phyloP scores from a whole-genome alignment of 495 filamentous ascomycete species.

The Penicillium psychrofluorescens region DNA sequence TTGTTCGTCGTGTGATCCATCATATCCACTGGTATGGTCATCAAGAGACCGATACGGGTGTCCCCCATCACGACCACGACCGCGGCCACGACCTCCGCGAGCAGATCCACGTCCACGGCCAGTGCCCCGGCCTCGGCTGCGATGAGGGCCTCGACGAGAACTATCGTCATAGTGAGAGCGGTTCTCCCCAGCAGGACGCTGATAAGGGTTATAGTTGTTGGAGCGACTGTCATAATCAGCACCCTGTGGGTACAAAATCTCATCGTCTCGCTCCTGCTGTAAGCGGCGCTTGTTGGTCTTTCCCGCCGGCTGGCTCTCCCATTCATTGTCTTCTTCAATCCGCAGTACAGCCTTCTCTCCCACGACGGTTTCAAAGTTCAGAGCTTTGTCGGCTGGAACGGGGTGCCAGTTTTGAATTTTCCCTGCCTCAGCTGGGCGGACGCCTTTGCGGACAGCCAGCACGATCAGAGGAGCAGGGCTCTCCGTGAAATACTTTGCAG shows the following conservation, averaged over 20 bases:
- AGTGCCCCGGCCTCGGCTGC: slow-evolving; percentile 40
- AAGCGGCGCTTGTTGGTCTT: slow-evolving; percentile 42
- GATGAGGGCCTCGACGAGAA: slow-evolving; percentile 33
- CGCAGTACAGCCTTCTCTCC: slow-evolving; percentile 79
- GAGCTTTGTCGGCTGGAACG: slow-evolving; percentile 54
- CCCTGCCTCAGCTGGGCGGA: slow-evolving; percentile 70
- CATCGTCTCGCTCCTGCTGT: slow-evolving; percentile 29
- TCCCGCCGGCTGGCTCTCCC: slow-evolving; percentile 49
- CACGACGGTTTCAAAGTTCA: slow-evolving; percentile 71
- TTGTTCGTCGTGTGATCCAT: slow-evolving; percentile 27
- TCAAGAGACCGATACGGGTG: slow-evolving; percentile 33
- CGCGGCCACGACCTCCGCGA: slow-evolving; percentile 35
- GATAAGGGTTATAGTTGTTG: slow-evolving; percentile 10
- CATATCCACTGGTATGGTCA: slow-evolving; percentile 24
- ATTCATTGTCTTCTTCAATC: slow-evolving; percentile 63
- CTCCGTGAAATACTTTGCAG: slow-evolving; percentile 62
- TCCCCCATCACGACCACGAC: slow-evolving; percentile 26
- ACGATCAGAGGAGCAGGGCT: slow-evolving; percentile 69
- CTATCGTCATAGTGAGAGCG: slow-evolving; percentile 21
- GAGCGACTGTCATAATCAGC: slow-evolving; percentile 9
- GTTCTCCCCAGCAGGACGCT: slow-evolving; percentile 13
- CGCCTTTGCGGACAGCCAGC: slow-evolving; percentile 61
- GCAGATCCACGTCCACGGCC: slow-evolving; percentile 36
- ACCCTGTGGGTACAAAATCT: slow-evolving; percentile 14
- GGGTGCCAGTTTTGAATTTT: slow-evolving; percentile 83